Evolutionary conservation across 306 rosid species (phyloP).

Genomic region (Lathyrus oleraceus): DNA sequence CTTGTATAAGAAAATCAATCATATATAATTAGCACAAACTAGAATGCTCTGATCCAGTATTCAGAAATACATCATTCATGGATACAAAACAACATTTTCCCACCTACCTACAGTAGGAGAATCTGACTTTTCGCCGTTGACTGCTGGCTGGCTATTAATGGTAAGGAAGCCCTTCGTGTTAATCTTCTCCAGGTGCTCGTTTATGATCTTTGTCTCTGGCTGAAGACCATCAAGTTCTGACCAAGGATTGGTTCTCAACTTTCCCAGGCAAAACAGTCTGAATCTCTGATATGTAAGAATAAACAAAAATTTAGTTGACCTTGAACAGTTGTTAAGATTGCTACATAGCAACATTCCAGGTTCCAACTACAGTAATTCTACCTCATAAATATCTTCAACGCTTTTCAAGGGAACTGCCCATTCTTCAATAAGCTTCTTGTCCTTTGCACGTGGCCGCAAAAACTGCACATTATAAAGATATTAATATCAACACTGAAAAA

Average conservation of each 20-base stretch:
- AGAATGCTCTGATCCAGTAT: background rate
- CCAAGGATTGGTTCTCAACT: conserved; percentile 95
- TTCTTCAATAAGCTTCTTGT: conserved; percentile 87
- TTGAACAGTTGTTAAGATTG: background rate
- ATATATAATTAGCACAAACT: background rate
- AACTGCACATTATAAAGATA: conserved; percentile 48
- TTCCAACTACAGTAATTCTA: conserved; percentile 34
- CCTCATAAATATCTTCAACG: conserved; percentile 85
- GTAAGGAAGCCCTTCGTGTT: conserved; percentile 83
- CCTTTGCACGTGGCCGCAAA: conserved; percentile 93
- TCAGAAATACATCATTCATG: conserved; percentile 15
- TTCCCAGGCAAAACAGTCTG: conserved; percentile 76
- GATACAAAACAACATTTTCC: conserved; percentile 17
- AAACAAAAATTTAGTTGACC: conserved; percentile 22
- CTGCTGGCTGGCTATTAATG: conserved; percentile 96
- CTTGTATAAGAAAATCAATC: conserved; percentile 14
- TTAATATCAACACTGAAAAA: conserved; percentile 3
- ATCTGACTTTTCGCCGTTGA: conserved; percentile 86
- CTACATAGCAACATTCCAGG: background rate
- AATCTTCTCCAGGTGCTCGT: conserved; percentile 72
- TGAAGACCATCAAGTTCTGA: conserved; percentile 94
- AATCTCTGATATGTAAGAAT: conserved; percentile 64
- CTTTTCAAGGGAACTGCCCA: conserved; percentile 81
- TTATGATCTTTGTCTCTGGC: conserved; percentile 87
- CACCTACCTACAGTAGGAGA: conserved; percentile 79